A percentile compares a stretch with the other conserved stretches of the same genome.
Conservation (phyloP, 2,329 filamentous ascomycete genomes). For the Pseudocercospora musae region DNA sequence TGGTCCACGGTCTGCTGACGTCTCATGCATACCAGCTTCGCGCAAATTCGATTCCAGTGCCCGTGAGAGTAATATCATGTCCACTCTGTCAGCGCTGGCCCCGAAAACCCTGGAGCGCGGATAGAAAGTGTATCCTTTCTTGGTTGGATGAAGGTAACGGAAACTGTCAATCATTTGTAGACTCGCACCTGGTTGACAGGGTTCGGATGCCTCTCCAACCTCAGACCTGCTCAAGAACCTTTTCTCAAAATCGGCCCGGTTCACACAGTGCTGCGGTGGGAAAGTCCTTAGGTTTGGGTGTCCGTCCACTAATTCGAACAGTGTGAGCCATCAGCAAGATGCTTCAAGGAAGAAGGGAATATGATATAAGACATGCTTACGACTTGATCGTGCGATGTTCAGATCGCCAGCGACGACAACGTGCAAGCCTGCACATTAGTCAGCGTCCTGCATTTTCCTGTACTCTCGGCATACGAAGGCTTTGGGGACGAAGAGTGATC, state of each 20-base stretch:
- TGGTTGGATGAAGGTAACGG: slow-evolving; percentile 42
- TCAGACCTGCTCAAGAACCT: slow-evolving; percentile 42
- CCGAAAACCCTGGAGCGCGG: slow-evolving; percentile 45
- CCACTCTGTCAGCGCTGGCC: slow-evolving; percentile 52
- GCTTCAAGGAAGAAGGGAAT: not conserved
- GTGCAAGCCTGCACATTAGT: slow-evolving; percentile 30
- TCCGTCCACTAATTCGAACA: slow-evolving; percentile 40
- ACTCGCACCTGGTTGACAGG: slow-evolving; percentile 6
- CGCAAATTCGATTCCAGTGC: slow-evolving; percentile 38
- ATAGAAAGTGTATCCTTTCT: slow-evolving; percentile 51
- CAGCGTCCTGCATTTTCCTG: not conserved
- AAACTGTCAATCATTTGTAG: slow-evolving; percentile 48
- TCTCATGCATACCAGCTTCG: slow-evolving; percentile 43
- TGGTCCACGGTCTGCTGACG: slow-evolving; percentile 45
- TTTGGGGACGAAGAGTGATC: not conserved
- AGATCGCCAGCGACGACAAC: slow-evolving; percentile 53
- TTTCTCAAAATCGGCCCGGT: slow-evolving; percentile 50
- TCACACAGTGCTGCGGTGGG: slow-evolving; percentile 49
- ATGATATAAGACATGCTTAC: not conserved
- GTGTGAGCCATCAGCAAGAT: not conserved
- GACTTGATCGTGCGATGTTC: slow-evolving; percentile 46
- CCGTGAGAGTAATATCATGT: slow-evolving; percentile 49
- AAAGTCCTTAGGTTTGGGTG: slow-evolving; percentile 46
- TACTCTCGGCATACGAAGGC: not conserved
- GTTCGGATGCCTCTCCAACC: slow-evolving; percentile 13